phyloP scores from a whole-genome alignment of 192 early-diverging fungal species.

The Pilobolus umbonatus region DNA sequence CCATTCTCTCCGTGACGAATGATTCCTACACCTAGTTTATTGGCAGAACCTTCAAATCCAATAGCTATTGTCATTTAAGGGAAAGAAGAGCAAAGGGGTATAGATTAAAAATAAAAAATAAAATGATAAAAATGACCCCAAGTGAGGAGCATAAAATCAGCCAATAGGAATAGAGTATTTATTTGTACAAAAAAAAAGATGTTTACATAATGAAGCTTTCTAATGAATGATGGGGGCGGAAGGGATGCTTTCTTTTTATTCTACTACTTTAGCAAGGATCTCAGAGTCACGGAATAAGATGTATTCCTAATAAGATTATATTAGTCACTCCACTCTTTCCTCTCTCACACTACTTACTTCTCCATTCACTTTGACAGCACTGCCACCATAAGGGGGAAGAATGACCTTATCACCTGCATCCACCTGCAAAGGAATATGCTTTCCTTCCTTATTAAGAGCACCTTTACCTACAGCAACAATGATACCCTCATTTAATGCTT shows the following conservation, averaged over 20 bases:
- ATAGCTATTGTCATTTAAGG: constrained; percentile 53
- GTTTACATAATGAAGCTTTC: neutral
- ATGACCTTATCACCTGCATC: constrained; percentile 93
- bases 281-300: constrained; percentile 90
- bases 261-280: constrained; percentile 88
- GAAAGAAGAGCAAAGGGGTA: neutral
- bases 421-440: constrained; percentile 72
- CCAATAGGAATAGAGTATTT: neutral
- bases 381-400: constrained; percentile 94
- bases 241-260: neutral
- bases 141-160: neutral
- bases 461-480: constrained; percentile 96
- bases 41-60: constrained; percentile 88
- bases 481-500: constrained; percentile 92
- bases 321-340: neutral
- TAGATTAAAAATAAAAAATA: neutral
- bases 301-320: constrained; percentile 54
- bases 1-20: constrained; percentile 71
- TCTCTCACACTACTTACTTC: constrained; percentile 40
- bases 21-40: constrained; percentile 96
- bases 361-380: constrained; percentile 83
- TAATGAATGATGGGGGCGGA: neutral
- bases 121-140: neutral
- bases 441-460: constrained; percentile 81
- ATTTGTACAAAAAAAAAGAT: neutral